A percentile compares a stretch with the other conserved stretches of the same genome.
These are phyloP conservation scores for Oxyria digyna DNA, from an alignment of 148 eudicot genomes.

Conservation along the genomic window DNA sequence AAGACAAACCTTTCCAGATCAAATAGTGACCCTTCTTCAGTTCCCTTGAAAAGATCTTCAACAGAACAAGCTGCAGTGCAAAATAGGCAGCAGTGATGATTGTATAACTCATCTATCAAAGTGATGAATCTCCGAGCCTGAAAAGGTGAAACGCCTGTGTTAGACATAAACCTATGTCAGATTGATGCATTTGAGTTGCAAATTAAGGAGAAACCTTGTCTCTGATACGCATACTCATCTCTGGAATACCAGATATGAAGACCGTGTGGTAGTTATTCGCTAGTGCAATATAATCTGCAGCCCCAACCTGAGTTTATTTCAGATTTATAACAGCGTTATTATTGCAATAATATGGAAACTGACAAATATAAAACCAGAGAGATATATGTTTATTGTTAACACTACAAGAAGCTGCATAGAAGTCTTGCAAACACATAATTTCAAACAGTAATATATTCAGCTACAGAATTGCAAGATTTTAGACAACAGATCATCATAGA, in stretches of 20 bases:
- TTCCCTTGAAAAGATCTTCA: slow-evolving; percentile 93
- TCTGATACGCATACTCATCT: slow-evolving; percentile 91
- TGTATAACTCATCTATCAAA: slow-evolving; percentile 84
- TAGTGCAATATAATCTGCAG: slow-evolving; percentile 90
- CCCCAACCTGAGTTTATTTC: slow-evolving; percentile 54
- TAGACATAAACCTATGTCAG: not conserved
- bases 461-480: not conserved
- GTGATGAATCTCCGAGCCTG: slow-evolving; percentile 98
- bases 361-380: not conserved
- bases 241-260: slow-evolving; percentile 68
- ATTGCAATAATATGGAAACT: not conserved
- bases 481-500: too few species aligned
- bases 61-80: slow-evolving; percentile 76
- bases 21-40: slow-evolving; percentile 85
- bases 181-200: not conserved
- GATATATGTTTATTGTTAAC: not conserved
- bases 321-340: not conserved
- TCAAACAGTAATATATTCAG: too few species aligned
- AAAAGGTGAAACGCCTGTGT: too few species aligned
- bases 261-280: slow-evolving; percentile 85
- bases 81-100: slow-evolving; percentile 72
- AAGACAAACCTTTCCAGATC: slow-evolving; percentile 85
- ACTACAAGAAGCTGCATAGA: not conserved
- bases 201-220: slow-evolving; percentile 61
- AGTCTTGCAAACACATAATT: not conserved